These are phyloP conservation scores for Hibiscus tridactylites DNA, from an alignment of 345 rosid species.

Conservation along the genomic window DNA sequence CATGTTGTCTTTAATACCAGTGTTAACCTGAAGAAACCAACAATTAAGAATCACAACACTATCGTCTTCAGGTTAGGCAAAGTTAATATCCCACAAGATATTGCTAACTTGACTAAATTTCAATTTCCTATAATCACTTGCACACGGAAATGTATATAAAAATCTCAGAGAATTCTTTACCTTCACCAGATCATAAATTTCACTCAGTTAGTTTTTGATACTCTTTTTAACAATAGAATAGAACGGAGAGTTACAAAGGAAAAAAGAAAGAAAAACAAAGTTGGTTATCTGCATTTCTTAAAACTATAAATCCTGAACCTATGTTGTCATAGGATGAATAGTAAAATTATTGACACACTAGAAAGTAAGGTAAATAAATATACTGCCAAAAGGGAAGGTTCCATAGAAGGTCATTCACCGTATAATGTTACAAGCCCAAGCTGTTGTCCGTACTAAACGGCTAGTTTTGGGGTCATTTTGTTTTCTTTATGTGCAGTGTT, in stretches of 20 bases:
- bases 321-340: background rate
- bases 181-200: background rate
- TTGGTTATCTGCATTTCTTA: background rate
- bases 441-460: too few species aligned
- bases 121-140: background rate
- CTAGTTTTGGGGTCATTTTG: too few species aligned
- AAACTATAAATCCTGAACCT: background rate
- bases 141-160: background rate
- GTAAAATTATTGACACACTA: background rate
- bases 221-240: background rate
- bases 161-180: background rate
- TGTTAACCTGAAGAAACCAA: conserved; percentile 46
- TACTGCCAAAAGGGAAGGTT: background rate
- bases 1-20: too few species aligned
- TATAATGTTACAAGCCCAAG: too few species aligned
- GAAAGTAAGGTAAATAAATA: background rate
- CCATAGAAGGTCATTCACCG: too few species aligned
- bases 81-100: too few species aligned
- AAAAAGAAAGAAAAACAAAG: too few species aligned
- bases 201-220: too few species aligned
- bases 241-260: background rate
- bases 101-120: background rate
- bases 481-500: too few species aligned
- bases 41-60: background rate
- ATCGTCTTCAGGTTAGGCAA: too few species aligned